Evolutionary conservation across 2,329 filamentous ascomycete genomes (phyloP), one percentile per base, ranked within the genome.

Genomic region (Claviceps arundinis): DNA sequence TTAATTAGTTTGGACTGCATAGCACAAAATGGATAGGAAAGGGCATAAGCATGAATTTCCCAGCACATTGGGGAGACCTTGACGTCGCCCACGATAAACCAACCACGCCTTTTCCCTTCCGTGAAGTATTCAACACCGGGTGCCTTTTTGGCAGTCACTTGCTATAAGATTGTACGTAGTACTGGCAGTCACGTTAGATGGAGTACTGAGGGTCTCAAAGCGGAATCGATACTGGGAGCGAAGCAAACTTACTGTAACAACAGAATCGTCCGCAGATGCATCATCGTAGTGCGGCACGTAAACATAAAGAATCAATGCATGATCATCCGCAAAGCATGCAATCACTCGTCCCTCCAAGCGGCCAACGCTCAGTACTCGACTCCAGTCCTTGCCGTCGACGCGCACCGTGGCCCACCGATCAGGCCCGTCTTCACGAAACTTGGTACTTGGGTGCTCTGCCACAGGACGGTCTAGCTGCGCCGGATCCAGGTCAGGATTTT

Each of bases 341-440:
- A 97, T 93, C 50, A 97, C 91, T 58, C 89, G 78, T 1, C 89
- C 91, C 59, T 93, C 91, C 34, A 97, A 71, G 49, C 90, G 76
- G 1, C 91, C 91, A 13, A 97, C 90, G 65, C 89, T 94, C 58
- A 98, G 74, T n/a, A 97, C 91, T 58, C 81, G 82, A 37, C 89
- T 89, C 91, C 93, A 97, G 65, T 98, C 93, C 65, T 82, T 85
- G 37, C 89, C 93, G 68, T 97, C 93, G 24, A 97, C 89, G 50
- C 87, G 77, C 38, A 97, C 91, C 24, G 81, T 89, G 1, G 89
- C 88, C 89, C 91, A 97, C 46, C 81, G 82, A 55, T 89, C 82
- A 14, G 89, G 87, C 14, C 87, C 87, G 19, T 80, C 82, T 50
- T 82, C 78, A 59, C 81, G 82, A 75, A 94, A 91, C 54, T 74